Conservation (phyloP, 1,139 yeast species). For the Geotrichum candidum region DNA sequence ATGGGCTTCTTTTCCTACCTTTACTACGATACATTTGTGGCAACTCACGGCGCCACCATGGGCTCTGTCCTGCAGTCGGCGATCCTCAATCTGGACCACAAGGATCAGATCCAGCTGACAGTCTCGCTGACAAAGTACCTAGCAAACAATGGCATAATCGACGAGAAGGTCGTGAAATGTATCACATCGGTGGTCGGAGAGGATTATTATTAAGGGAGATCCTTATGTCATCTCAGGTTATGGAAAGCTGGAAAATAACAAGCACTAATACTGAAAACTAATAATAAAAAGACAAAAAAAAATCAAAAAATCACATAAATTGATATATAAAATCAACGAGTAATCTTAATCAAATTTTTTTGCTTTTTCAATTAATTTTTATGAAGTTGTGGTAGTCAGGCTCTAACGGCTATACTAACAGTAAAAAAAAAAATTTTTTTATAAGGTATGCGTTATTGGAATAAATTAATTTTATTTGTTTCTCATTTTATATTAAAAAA, state of each 20-base stretch:
- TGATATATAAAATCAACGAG: background rate
- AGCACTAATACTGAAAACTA: background rate
- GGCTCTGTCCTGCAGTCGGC: conserved; percentile 72
- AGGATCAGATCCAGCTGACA: conserved; percentile 61
- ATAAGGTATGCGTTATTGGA: no score
- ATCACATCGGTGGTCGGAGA: conserved; percentile 18
- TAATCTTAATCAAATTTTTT: no score
- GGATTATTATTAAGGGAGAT: background rate
- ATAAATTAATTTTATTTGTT: background rate
- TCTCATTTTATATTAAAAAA: no score
- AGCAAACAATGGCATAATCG: conserved; percentile 48
- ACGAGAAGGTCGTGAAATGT: conserved; percentile 33
- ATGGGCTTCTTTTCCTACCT: conserved; percentile 95
- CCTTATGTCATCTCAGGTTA: no score
- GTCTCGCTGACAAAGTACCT: conserved; percentile 59
- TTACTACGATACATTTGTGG: conserved; percentile 86
- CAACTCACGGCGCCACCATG: conserved; percentile 56
- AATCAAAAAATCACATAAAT: background rate
- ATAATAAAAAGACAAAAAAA: background rate
- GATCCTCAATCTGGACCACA: conserved; percentile 60
- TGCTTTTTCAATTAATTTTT: no score
- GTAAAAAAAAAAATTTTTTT: no score
- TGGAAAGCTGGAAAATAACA: background rate
- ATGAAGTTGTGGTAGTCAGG: no score
- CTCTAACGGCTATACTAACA: no score